Evolutionary conservation across 2,329 filamentous ascomycete genomes (phyloP).

Genomic region (Beauveria sp.): DNA sequence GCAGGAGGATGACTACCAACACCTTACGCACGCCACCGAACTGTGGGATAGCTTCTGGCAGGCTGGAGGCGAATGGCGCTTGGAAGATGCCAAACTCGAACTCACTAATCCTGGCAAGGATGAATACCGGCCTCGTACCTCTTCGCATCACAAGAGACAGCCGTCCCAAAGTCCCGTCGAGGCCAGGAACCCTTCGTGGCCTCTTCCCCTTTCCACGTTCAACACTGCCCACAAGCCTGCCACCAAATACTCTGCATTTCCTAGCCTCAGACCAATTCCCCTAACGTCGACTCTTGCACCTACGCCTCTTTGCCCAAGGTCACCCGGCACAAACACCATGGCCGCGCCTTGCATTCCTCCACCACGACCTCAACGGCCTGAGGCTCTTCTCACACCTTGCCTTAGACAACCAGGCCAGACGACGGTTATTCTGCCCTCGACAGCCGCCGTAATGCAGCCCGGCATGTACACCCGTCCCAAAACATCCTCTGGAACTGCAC

Average conservation of each 20-base stretch:
- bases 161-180: constrained; percentile 19
- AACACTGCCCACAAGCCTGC: constrained; percentile 18
- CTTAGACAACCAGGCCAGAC: constrained; percentile 11
- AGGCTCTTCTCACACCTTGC: constrained; percentile 19
- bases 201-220: constrained; percentile 16
- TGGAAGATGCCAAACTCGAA: constrained; percentile 10
- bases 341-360: constrained; percentile 14
- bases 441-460: neutral
- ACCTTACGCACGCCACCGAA: constrained; percentile 36
- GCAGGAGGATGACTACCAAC: constrained; percentile 42
- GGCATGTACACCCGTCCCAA: constrained; percentile 2
- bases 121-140: constrained; percentile 24
- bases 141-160: constrained; percentile 19
- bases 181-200: constrained; percentile 20
- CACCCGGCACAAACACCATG: neutral
- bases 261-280: constrained; percentile 18
- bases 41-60: constrained; percentile 48
- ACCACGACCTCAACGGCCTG: constrained; percentile 23
- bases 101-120: constrained; percentile 16
- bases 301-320: neutral
- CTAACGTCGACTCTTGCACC: neutral
- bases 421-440: neutral
- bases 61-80: constrained; percentile 12
- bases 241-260: constrained; percentile 35
- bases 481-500: neutral